Evolutionary conservation across 176 grass and related monocot genomes (phyloP).

Genomic region (Sorghum bicolor): Sorghum_bicolor_NCBIv3 NC_012872.2:12468501-12469000

Average conservation of each 20-base stretch:
- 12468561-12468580: slow-evolving; percentile 84
- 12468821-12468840: slow-evolving; percentile 77
- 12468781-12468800: slow-evolving; percentile 91
- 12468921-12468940: slow-evolving; percentile 52
- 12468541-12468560: slow-evolving; percentile 72
- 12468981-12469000: slow-evolving; percentile 40
- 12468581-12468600: slow-evolving; percentile 84
- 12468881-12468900: slow-evolving; percentile 64
- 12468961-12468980: slow-evolving; percentile 78
- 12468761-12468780: slow-evolving; percentile 84
- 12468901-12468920: slow-evolving; percentile 77
- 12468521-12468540: slow-evolving; percentile 61
- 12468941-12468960: slow-evolving; percentile 88
- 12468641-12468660: slow-evolving; percentile 93
- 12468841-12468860: slow-evolving; percentile 87
- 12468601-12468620: slow-evolving; percentile 91
- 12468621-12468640: slow-evolving; percentile 76
- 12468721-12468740: slow-evolving; percentile 78
- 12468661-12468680: slow-evolving; percentile 86
- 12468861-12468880: slow-evolving; percentile 66
- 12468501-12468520: too few relatives aligned
- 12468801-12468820: slow-evolving; percentile 73
- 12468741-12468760: slow-evolving; percentile 92
- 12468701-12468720: slow-evolving; percentile 78
- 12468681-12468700: slow-evolving; percentile 81